Evolutionary conservation across 2,329 filamentous ascomycete genomes (phyloP), one percentile per base, ranked within the genome.

Genomic region (Colletotrichum gloeosporioides): DNA sequence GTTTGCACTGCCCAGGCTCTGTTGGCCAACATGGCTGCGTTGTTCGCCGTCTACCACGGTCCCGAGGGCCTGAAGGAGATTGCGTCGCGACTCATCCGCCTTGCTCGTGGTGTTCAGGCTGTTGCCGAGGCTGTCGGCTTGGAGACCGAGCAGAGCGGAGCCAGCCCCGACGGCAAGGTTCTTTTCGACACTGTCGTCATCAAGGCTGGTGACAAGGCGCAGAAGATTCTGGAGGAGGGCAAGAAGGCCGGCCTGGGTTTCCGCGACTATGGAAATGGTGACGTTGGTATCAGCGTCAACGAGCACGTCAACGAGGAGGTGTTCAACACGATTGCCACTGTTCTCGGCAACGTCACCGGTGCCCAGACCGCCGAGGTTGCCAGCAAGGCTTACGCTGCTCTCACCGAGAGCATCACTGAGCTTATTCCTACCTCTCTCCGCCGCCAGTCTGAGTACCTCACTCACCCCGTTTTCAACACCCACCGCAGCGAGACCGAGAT

Each of bases 401-500:
- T 81, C 6, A 77, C 81, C 4, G 77, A 89, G 62, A 85, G 88
- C 70, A 78, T 84, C 76, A 78, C 78, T 49, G 77, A 80, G 12
- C 78, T 84, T 10, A 87, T 94, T 25, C 92, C 93, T 7, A 86
- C 89, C 4, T 78, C 82, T 13, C 90, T 98, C 78, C 92, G 91
- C 82, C 92, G 96, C 82, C 93, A 91, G 29, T 95, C 95, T 1
- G 81, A 89, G 16, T 98, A 94, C 85, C 88, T 99, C 78, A 96
- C 95, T 0, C 96, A 99, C 83, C 95, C 95, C 1, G 95, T 98
- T 31, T 99, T 98, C 91, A 98, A 98, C 88, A 93, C 93, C 2
- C 93, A 99, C 84, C 96, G 98, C 86, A 98, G 96, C 4, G 96
- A 99, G 87, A 98, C 96, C 1, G 95, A 98, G 85, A 91, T 99